phyloP scores from a whole-genome alignment of 2,329 filamentous ascomycete species.

The Capronia americana region DNA sequence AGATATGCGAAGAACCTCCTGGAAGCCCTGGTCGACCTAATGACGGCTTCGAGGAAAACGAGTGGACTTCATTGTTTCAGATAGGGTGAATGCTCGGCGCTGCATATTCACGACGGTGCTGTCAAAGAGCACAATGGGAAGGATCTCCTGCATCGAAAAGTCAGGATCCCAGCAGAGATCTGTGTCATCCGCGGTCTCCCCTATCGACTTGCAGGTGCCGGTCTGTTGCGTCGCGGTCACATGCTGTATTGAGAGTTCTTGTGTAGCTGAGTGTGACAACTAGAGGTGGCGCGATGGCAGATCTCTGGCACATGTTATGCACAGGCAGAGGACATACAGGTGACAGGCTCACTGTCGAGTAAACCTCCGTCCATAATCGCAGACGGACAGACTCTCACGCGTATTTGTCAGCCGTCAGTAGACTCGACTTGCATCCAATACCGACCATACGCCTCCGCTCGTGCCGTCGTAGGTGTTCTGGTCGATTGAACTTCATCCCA shows the following conservation, averaged over 20 bases:
- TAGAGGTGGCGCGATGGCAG: constrained; percentile 34
- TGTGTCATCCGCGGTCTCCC: too few species aligned
- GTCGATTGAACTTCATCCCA: constrained; percentile 44
- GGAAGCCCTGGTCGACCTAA: not conserved
- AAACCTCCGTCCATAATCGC: constrained; percentile 44
- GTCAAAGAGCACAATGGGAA: constrained; percentile 61
- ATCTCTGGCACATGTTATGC: constrained; percentile 26
- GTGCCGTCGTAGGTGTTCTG: constrained; percentile 46
- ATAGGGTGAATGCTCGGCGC: not conserved
- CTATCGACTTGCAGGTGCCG: too few species aligned
- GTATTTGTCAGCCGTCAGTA: constrained; percentile 42
- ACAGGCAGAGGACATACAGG: not conserved
- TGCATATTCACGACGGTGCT: not conserved
- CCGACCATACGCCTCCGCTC: constrained; percentile 37
- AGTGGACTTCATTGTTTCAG: constrained; percentile 7
- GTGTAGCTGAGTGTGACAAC: constrained; percentile 21
- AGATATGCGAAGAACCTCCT: not conserved
- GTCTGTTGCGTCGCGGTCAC: not conserved
- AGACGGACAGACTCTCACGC: constrained; percentile 45
- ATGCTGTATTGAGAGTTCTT: not conserved
- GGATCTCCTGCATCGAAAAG: constrained; percentile 56
- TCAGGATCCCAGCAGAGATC: constrained; percentile 35
- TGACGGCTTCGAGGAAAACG: constrained; percentile 12
- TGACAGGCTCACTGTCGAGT: constrained; percentile 42
- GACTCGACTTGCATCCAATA: constrained; percentile 18